These are phyloP conservation scores for Pneumocystis murina DNA, from an alignment of 1,139 yeast genomes.

Conservation along the genomic window DNA sequence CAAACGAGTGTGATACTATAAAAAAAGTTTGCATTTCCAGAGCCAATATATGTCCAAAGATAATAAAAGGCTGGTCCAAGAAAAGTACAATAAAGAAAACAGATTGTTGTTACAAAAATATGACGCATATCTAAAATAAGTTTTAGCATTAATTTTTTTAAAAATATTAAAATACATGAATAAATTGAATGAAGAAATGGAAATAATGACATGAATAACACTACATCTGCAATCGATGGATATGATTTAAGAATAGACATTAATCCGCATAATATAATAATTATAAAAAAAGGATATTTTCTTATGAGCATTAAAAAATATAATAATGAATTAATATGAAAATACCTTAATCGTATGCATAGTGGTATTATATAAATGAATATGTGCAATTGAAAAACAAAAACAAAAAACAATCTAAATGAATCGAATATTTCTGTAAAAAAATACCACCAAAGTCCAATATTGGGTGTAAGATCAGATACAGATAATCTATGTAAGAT, in stretches of 20 bases:
- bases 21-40: slow-evolving; percentile 91
- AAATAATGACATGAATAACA: slow-evolving; percentile 46
- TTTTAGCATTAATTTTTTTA: slow-evolving; percentile 13
- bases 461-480: slow-evolving; percentile 60
- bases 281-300: slow-evolving; percentile 43
- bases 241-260: slow-evolving; percentile 64
- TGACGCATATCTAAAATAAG: slow-evolving; percentile 32
- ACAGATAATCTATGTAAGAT: slow-evolving; percentile 30
- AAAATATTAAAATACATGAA: slow-evolving; percentile 24
- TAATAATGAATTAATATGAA: slow-evolving; percentile 15
- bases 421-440: slow-evolving; percentile 89
- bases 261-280: slow-evolving; percentile 50
- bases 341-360: slow-evolving; percentile 48
- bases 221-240: slow-evolving; percentile 77
- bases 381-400: slow-evolving; percentile 69
- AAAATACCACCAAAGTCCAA: slow-evolving; percentile 97
- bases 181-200: slow-evolving; percentile 34
- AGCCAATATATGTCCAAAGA: slow-evolving; percentile 86
- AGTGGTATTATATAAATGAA: slow-evolving; percentile 57
- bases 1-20: slow-evolving; percentile 83
- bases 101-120: slow-evolving; percentile 30
- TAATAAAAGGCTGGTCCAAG: slow-evolving; percentile 83
- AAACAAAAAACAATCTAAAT: slow-evolving; percentile 68
- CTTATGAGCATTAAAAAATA: not conserved
- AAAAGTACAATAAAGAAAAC: slow-evolving; percentile 36